Evolutionary conservation across 2,329 filamentous ascomycete genomes (phyloP), one percentile per base, ranked within the genome.

Genomic region (Didymella pomorum): DNA sequence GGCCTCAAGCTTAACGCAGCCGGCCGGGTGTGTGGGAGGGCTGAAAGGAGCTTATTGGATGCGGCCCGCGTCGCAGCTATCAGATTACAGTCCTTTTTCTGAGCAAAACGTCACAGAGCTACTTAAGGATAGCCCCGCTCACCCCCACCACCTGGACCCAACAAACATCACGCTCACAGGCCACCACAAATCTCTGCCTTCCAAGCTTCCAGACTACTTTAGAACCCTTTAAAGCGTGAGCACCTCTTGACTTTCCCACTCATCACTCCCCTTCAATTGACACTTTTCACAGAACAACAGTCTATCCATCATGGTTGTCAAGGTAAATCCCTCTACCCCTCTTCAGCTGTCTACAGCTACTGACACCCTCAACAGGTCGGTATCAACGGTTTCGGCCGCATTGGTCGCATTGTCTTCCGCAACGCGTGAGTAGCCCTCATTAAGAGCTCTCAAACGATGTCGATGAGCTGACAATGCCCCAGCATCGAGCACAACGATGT

Each of bases 361-460:
- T 75, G 66, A 72, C 68, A 64, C 54, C 39, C 48, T 52, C 43
- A 55, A 54, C 58, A 96, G 88, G 92, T 96, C 80, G 93, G 93
- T 82, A 97, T 97, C 90, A 98, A 97, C 90, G 94, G 95, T 82
- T 99, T 99, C 87, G 95, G 95, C 85, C 93, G 95, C 83, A 99
- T 99, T 83, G 95, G 95, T 78, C 91, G 95, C 82, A 97, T 99
- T 81, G 87, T 98, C 86, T 95, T 98, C 91, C 92, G 94, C 85
- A 98, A 97, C 86, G 92, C 94, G 87, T 89, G 79, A 80, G 86
- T 87, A 26, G 48, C 43, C 46, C 58, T 47, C 20, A 43, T 25
- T 51, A 54, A 37, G 29, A 46, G 33, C 33, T 55, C 47, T 21
- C 47, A n/a, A 41, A 18, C 6, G 26, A 37, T 14, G 12, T 33